Evolutionary conservation across 2,329 filamentous ascomycete species (phyloP).

Genomic region (Xylaria sp.): DNA sequence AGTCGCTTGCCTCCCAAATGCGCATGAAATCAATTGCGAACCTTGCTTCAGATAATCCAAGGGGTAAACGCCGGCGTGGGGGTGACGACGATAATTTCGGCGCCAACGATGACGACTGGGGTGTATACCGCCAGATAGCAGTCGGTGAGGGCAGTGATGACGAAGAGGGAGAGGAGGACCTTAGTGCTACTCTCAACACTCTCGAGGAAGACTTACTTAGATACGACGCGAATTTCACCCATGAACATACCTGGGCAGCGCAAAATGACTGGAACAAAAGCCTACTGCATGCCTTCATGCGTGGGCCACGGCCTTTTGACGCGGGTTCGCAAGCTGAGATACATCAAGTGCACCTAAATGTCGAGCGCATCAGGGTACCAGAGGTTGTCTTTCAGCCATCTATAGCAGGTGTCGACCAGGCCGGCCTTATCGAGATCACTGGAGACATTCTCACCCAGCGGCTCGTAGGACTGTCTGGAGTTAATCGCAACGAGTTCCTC

Average conservation of each 20-base stretch:
- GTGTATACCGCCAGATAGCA: conserved; percentile 91
- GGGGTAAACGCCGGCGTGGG: conserved; percentile 82
- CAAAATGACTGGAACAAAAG: conserved; percentile 96
- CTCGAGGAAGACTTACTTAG: conserved; percentile 85
- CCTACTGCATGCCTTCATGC: conserved; percentile 85
- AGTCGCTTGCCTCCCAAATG: conserved; percentile 93
- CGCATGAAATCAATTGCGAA: conserved; percentile 99
- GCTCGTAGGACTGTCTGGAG: conserved; percentile 58
- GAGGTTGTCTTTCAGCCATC: conserved; percentile 92
- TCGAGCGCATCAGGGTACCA: conserved; percentile 91
- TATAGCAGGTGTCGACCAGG: conserved; percentile 91
- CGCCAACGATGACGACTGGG: conserved; percentile 97
- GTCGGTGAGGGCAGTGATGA: conserved; percentile 79
- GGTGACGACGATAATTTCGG: conserved; percentile 96
- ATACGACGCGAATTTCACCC: conserved; percentile 87
- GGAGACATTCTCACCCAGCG: conserved; percentile 88
- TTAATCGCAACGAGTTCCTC: conserved; percentile 70
- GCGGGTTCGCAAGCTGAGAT: conserved; percentile 77
- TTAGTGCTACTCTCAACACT: conserved; percentile 71
- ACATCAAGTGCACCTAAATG: conserved; percentile 92
- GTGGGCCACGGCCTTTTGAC: conserved; percentile 87
- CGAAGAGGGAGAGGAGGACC: conserved; percentile 86
- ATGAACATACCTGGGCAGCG: conserved; percentile 89
- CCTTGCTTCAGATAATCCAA: conserved; percentile 85
- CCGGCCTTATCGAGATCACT: conserved; percentile 89